Base-by-base conservation (phyloP, 768 basidiomycete species). In the Infundibulicybe gibba region DNA sequence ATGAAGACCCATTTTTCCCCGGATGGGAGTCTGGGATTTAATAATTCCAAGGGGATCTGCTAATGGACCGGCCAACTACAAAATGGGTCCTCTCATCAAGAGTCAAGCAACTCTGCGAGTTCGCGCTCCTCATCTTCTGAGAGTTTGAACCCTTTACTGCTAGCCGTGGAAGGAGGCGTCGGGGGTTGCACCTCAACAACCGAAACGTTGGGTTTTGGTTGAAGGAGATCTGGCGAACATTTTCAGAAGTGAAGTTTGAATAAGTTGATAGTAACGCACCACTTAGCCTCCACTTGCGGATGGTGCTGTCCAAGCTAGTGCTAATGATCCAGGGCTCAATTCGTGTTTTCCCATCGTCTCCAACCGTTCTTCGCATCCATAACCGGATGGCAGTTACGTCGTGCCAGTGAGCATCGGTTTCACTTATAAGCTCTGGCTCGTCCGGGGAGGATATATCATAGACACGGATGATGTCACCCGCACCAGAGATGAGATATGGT, bases 41-140 rank as follows among this genome's bases (percentile, higher is more conserved):
- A 25, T 8, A 25, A 25, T 25, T 25, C 8, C 25, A 25, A 25
- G 25, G 3, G 8, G 8, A 25, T 25, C n/a, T n/a, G n/a, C n/a
- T 13, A n/a, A 35, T 35, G 14, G n/a, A n/a, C n/a, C n/a, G n/a
- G n/a, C n/a, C n/a, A n/a, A n/a, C n/a, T n/a, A n/a, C n/a, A 14
- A 14, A 43, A 34, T 14, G 34, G 31, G n/a, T 25, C 20, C 21
- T 13, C 10, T 48, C 54, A 65, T 40, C 71, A 68, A 2, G 53
- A 55, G 39, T 66, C 71, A 63, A 76, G 58, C 8, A 97, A 64
- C 58, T 93, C 92, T 32, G 83, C 93, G 16, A 97, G 70, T 62
- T 97, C 93, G 16, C 80, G 75, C 57, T 94, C 92, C 64, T 97
- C 94, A 44, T 95, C 94, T 57, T 87, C 90, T 9, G 93, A 87